phyloP scores from a whole-genome alignment of 495 filamentous ascomycete genomes.

The Neurospora tetraspora region DNA sequence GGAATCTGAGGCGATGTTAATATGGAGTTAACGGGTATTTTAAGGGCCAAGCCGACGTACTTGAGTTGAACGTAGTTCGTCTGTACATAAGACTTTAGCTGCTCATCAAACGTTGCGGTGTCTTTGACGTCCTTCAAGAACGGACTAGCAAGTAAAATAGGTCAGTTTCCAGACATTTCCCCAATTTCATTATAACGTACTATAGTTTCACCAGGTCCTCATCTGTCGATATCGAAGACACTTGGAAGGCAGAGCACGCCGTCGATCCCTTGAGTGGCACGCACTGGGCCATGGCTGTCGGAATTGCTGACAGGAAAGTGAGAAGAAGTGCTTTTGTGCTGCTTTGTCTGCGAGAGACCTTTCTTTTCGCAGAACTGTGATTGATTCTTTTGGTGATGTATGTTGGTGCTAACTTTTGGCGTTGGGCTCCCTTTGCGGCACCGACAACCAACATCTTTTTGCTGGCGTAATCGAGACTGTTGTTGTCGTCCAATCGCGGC shows the following conservation, averaged over 20 bases:
- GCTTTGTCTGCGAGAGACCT: not conserved
- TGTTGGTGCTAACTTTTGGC: not conserved
- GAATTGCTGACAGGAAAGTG: conserved; percentile 12
- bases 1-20: conserved; percentile 45
- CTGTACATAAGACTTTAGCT: conserved; percentile 61
- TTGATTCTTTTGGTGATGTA: not conserved
- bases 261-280: conserved; percentile 72
- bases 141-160: conserved; percentile 45
- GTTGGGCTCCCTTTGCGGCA: not conserved
- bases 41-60: conserved; percentile 38
- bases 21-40: not conserved
- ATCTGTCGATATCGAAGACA: conserved; percentile 71
- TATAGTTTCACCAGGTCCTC: conserved; percentile 54
- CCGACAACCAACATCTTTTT: not conserved
- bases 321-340: conserved; percentile 8
- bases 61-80: conserved; percentile 64
- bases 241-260: conserved; percentile 72
- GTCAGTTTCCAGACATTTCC: conserved; percentile 7
- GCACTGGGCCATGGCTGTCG: conserved; percentile 41
- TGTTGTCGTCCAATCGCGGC: not conserved
- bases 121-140: conserved; percentile 77
- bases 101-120: conserved; percentile 65
- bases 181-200: conserved; percentile 43
- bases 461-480: not conserved
- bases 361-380: conserved; percentile 3